Percentiles rank a stretch among this genome's conserved stretches.
phyloP scores from a whole-genome alignment of 2,329 filamentous ascomycete species.

The Fonsecaea monophora region DNA sequence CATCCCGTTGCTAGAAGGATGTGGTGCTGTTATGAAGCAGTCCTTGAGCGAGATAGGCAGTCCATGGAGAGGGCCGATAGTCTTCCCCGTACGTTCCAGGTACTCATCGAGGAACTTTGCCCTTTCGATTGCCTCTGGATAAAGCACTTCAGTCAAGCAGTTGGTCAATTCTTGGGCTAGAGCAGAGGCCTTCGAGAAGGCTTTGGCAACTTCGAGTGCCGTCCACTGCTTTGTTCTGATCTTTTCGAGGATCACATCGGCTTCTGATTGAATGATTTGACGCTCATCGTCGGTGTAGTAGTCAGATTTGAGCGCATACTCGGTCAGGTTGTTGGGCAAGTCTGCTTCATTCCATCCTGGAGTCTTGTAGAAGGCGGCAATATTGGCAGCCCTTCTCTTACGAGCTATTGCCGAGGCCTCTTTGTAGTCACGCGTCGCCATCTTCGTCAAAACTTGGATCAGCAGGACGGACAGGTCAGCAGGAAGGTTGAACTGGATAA shows the following conservation, averaged over 20 bases:
- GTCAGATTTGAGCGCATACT: conserved; percentile 54
- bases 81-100: conserved; percentile 52
- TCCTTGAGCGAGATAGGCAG: conserved; percentile 64
- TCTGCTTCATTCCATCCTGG: conserved; percentile 36
- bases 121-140: conserved; percentile 59
- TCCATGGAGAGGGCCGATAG: conserved; percentile 71
- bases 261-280: conserved; percentile 55
- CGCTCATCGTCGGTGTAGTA: conserved; percentile 64
- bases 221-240: conserved; percentile 53
- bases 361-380: conserved; percentile 38
- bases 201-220: conserved; percentile 60
- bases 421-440: conserved; percentile 42
- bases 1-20: conserved; percentile 48
- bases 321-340: conserved; percentile 38
- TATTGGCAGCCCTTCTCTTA: conserved; percentile 41
- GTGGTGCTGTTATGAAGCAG: conserved; percentile 38
- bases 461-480: conserved; percentile 15
- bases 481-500: conserved; percentile 8
- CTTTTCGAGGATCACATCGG: conserved; percentile 45
- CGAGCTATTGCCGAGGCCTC: conserved; percentile 48
- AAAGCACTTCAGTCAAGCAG: conserved; percentile 65
- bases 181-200: conserved; percentile 60
- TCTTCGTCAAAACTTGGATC: conserved; percentile 7
- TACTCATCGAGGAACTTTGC: conserved; percentile 62
- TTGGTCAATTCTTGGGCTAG: conserved; percentile 55